A percentile compares a stretch with the other conserved stretches of the same genome.
phyloP scores from a whole-genome alignment of 148 eudicot genomes.

The Arctostaphylos glauca region DNA sequence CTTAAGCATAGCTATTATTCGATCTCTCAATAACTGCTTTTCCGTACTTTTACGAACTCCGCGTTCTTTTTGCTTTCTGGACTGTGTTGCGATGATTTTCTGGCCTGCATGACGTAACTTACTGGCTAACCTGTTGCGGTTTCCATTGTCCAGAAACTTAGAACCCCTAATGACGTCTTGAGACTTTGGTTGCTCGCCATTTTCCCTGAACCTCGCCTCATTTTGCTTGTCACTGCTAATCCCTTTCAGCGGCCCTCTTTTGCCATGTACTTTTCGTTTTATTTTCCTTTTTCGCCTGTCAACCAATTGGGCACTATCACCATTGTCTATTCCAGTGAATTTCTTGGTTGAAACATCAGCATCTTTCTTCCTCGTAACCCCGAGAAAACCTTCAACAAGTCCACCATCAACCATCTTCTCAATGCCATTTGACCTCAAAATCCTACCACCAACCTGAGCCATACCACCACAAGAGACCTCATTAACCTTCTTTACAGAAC shows the following conservation, averaged over 20 bases:
- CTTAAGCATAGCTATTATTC: constrained; percentile 56
- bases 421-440: constrained; percentile 20
- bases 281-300: constrained; percentile 16
- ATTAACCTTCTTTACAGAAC: constrained; percentile 24
- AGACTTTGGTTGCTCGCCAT: neutral
- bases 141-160: constrained; percentile 10
- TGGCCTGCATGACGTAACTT: neutral
- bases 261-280: constrained; percentile 20
- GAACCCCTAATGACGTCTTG: constrained; percentile 6
- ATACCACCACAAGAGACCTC: constrained; percentile 17
- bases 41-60: constrained; percentile 26
- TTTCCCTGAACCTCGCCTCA: constrained; percentile 8
- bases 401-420: constrained; percentile 22
- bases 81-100: neutral
- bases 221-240: constrained; percentile 21
- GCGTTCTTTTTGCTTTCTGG: constrained; percentile 20
- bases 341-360: constrained; percentile 15
- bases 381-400: neutral
- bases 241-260: constrained; percentile 18
- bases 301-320: neutral
- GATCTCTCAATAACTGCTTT: constrained; percentile 55
- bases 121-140: neutral
- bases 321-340: neutral
- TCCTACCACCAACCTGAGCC: constrained; percentile 13
- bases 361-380: constrained; percentile 30